Conservation (phyloP, 73 alveolate genomes). For the Urostyla sp. region DNA sequence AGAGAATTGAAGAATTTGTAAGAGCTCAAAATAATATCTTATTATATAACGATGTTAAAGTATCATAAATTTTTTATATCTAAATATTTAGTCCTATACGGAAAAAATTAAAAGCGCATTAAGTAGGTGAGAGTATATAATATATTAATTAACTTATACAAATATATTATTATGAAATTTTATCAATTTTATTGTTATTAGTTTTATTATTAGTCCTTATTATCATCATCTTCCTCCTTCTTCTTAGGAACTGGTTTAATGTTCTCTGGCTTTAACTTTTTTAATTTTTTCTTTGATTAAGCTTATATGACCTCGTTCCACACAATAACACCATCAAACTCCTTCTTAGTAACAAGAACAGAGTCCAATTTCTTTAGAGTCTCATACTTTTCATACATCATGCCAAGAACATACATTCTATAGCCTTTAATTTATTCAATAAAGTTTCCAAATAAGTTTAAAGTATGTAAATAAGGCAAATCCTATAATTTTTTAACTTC, state of each 20-base stretch:
- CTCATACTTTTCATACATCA: conserved; percentile 57
- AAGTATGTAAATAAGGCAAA: conserved; percentile 70
- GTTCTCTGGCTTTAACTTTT: conserved; percentile 47
- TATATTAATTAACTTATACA: no score
- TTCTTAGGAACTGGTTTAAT: conserved; percentile 50
- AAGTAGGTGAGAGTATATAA: no score
- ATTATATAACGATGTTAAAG: conserved; percentile 28
- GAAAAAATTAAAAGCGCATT: no score
- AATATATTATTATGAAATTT: no score
- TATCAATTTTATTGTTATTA: no score
- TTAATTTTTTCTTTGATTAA: conserved; percentile 15
- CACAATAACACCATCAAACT: conserved; percentile 68
- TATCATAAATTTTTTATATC: no score
- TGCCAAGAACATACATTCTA: conserved; percentile 85
- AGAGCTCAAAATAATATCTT: conserved; percentile 1
- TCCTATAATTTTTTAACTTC: conserved; percentile 80
- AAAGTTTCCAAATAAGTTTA: conserved; percentile 91
- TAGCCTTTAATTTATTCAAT: conserved; percentile 91
- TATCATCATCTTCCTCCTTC: conserved; percentile 63
- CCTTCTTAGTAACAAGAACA: conserved; percentile 72
- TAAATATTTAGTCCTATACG: no score
- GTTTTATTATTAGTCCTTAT: no score
- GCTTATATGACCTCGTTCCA: conserved; percentile 70
- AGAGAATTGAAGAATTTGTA: conserved; percentile 25
- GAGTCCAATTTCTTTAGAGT: conserved; percentile 75